These are phyloP conservation scores for Lichtheimia ornata DNA, from an alignment of 371 early-diverging fungal species.

Conservation along the genomic window DNA sequence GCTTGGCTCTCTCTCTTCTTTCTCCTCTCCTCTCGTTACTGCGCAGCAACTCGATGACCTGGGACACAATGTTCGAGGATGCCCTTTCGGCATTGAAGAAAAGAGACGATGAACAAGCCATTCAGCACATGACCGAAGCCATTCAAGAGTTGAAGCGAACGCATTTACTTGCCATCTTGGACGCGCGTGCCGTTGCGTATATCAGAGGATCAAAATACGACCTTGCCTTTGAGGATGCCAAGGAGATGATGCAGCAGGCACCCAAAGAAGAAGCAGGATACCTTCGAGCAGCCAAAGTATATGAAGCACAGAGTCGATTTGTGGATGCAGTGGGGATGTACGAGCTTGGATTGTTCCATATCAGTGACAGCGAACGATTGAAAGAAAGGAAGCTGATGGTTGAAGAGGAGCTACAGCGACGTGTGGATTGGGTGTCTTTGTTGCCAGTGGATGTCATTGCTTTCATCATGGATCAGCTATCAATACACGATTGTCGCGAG, in stretches of 20 bases:
- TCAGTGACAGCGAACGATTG: not conserved
- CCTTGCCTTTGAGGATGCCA: constrained; percentile 1
- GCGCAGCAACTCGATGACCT: not conserved
- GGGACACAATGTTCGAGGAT: not conserved
- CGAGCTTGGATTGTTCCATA: not conserved
- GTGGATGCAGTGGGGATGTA: constrained; percentile 2
- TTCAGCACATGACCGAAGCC: not conserved
- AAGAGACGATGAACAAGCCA: not conserved
- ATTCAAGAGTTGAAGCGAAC: not conserved
- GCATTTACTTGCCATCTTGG: not conserved
- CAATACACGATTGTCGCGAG: not conserved
- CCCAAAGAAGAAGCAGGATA: not conserved
- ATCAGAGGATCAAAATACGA: not conserved
- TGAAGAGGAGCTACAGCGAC: not conserved
- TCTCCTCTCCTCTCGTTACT: no score
- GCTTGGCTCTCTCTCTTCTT: no score
- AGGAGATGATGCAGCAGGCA: not conserved
- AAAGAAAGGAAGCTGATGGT: constrained; percentile 1
- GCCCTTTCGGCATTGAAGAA: not conserved
- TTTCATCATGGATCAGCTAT: constrained; percentile 1
- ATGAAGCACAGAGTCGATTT: not conserved
- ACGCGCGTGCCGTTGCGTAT: constrained; percentile 1
- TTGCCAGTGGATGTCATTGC: constrained; percentile 8
- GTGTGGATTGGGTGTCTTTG: constrained; percentile 1
- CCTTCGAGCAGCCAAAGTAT: not conserved